phyloP scores from a whole-genome alignment of 2,329 filamentous ascomycete species.

The Trichophyton mentagrophytes region DNA sequence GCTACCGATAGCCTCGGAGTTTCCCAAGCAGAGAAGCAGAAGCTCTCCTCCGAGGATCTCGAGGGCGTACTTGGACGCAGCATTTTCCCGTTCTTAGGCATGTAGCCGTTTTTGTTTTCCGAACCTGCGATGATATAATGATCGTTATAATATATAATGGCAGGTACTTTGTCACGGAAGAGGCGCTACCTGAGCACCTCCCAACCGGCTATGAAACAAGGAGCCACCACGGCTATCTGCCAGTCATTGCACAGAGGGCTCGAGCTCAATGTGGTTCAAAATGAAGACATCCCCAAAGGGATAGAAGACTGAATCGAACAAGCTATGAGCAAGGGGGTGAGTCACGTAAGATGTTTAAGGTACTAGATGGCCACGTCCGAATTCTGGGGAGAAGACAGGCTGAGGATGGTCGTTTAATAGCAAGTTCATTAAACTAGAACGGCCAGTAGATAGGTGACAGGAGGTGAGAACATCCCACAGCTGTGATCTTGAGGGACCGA shows the following conservation, averaged over 20 bases:
- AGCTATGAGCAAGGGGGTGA: not conserved
- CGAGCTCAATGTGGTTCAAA: not conserved
- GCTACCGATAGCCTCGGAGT: conserved; percentile 4
- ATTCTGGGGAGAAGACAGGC: not conserved
- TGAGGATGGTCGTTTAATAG: conserved; percentile 1
- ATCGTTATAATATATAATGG: not conserved
- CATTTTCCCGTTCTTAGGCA: not conserved
- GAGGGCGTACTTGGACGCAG: not conserved
- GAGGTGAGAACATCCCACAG: not conserved
- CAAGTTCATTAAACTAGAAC: not conserved
- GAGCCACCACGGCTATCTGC: not conserved
- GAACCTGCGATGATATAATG: not conserved
- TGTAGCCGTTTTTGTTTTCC: not conserved
- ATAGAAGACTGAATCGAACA: not conserved
- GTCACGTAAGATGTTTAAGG: not conserved
- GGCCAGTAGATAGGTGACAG: not conserved
- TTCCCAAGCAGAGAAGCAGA: conserved; percentile 6
- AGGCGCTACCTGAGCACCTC: not conserved
- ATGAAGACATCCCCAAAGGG: not conserved
- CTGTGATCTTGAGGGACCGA: not conserved
- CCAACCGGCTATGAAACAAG: not conserved
- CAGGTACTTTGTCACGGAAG: not conserved
- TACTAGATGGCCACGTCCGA: not conserved
- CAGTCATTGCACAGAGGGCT: not conserved
- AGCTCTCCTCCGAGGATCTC: conserved; percentile 6